Evolutionary conservation across 306 rosid genomes (phyloP).

Genomic region (Pterocarpus macrocarpus): DNA sequence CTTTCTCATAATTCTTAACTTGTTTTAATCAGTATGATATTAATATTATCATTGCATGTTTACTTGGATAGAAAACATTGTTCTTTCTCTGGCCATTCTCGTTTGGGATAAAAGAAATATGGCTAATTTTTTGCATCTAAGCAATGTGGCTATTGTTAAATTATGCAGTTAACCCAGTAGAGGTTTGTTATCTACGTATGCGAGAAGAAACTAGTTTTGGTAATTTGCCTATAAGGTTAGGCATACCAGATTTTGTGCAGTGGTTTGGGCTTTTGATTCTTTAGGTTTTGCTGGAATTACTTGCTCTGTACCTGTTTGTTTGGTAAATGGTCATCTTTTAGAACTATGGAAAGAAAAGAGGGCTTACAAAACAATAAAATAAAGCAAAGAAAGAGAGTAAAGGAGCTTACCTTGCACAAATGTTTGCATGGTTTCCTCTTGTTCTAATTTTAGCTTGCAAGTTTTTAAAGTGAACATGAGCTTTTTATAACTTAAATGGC

Average conservation of each 20-base stretch:
- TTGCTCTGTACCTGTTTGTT: constrained; percentile 27
- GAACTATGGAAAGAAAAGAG: constrained; percentile 4
- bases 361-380: neutral
- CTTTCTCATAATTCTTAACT: neutral
- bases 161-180: neutral
- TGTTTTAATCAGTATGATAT: constrained; percentile 3
- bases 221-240: neutral
- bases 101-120: constrained; percentile 5
- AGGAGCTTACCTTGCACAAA: constrained; percentile 15
- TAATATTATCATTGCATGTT: constrained; percentile 7
- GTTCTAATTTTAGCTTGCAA: constrained; percentile 26
- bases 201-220: neutral
- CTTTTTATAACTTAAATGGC: constrained; percentile 5
- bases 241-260: neutral
- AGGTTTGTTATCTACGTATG: neutral
- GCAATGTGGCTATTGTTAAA: constrained; percentile 26
- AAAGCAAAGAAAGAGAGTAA: neutral
- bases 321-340: constrained; percentile 36
- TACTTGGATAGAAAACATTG: constrained; percentile 28
- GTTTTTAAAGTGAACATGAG: constrained; percentile 1
- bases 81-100: constrained; percentile 14
- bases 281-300: neutral
- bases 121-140: constrained; percentile 8
- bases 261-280: neutral
- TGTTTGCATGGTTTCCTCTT: constrained; percentile 11